Evolutionary conservation across 352 stramenopile genomes (phyloP), one percentile per base, ranked within the genome.

Genomic region (Globisporangium paddicum): DNA sequence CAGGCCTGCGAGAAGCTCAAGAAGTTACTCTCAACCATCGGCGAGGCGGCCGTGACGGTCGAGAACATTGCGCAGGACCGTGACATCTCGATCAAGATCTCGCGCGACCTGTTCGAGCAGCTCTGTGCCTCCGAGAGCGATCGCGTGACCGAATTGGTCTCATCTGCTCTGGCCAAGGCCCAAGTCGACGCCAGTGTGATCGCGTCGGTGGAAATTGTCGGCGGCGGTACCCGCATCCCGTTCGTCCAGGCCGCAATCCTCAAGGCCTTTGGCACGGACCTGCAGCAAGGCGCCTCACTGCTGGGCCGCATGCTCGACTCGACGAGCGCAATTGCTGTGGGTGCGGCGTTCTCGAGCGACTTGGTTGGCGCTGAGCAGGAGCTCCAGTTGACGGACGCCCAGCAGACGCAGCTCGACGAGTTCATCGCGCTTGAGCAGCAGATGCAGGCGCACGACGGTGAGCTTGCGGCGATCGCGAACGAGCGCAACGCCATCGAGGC

Each of bases 401-500:
- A 71, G 19, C 37, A 67, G 21, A 53, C 62, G 25, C 66, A 68
- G 26, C 32, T 85, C n/a, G 63, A 61, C 3, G 61, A 58, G 23
- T 80, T 81, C 34, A 50, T 83, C 8, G 72, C 66, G 19, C 37
- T 87, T 18, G 87, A 96, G 60, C 60, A 75, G 26, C 67, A 86
- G 64, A 89, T 96, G 62, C 78, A 89, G 44, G 68, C 71, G 19
- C 75, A 72, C 44, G 87, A 96, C 69, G 70, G 79, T 25, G 71
- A 89, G 18, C 68, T 94, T 46, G 58, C 71, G 13, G 73, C 77
- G 14, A 85, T 95, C 41, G 86, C 86, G 26, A 67, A 96, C 46
- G 85, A 93, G 41, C 79, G 78, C 56, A 97, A 98, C 71, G 84
- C 86, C 49, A 89, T 98, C 41, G 91, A 98, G 64, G 76, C 79